Percentiles rank a stretch among this genome's conserved stretches.
Evolutionary conservation across 495 filamentous ascomycete genomes (phyloP).

Genomic region (Aspergillus haitiensis): DNA sequence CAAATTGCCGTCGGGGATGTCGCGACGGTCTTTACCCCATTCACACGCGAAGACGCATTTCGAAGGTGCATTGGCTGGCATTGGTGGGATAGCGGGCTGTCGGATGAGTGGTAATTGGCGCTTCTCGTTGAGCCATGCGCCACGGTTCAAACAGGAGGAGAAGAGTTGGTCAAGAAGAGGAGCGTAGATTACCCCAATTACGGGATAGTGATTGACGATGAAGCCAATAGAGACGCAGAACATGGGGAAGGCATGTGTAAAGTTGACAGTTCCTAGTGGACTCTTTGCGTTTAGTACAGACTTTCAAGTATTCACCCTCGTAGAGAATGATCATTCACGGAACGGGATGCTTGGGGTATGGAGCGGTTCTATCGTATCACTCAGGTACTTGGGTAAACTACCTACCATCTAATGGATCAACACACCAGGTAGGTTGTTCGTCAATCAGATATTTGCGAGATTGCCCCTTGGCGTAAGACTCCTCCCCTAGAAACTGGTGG

Average conservation of each 20-base stretch:
- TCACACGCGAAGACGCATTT: conserved; percentile 70
- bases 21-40: conserved; percentile 70
- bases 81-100: conserved; percentile 54
- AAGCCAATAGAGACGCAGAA: conserved; percentile 70
- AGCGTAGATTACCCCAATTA: conserved; percentile 66
- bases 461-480: conserved; percentile 61
- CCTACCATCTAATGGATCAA: conserved; percentile 65
- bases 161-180: conserved; percentile 65
- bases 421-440: conserved; percentile 63
- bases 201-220: conserved; percentile 52
- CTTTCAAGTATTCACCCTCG: no score
- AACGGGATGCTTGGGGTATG: not conserved
- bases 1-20: conserved; percentile 61
- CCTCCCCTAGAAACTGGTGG: conserved; percentile 71
- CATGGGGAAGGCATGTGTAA: conserved; percentile 71
- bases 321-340: not conserved
- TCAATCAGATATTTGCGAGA: conserved; percentile 62
- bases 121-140: conserved; percentile 66
- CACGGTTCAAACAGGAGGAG: conserved; percentile 58
- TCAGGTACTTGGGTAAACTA: not conserved
- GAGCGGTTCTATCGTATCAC: no score
- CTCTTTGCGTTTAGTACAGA: not conserved
- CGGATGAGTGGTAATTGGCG: conserved; percentile 57
- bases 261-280: conserved; percentile 60
- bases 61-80: conserved; percentile 61